Evolutionary conservation across 208 protist species (phyloP).

Genomic region (Trypanosoma rangeli): DNA sequence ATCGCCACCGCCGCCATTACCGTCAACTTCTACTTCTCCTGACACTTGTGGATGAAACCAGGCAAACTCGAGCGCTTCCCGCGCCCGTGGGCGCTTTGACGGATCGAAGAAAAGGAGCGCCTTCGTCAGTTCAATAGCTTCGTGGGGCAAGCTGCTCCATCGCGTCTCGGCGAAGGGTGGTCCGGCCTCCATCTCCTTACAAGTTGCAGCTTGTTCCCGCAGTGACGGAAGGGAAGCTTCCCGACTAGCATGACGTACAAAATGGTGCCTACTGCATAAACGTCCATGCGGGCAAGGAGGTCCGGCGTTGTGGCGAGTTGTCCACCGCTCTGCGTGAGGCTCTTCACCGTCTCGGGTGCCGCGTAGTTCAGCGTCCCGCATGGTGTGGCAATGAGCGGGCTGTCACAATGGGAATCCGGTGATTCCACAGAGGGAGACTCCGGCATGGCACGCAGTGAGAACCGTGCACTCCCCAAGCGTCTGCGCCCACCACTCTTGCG

Average conservation of each 20-base stretch:
- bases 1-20: neutral
- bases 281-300: conserved; percentile 67
- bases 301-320: conserved; percentile 64
- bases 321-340: conserved; percentile 40
- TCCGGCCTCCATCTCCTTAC: conserved; percentile 68
- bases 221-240: conserved; percentile 68
- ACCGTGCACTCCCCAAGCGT: conserved; percentile 8
- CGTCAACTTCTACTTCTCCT: neutral
- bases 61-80: conserved; percentile 51
- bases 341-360: conserved; percentile 81
- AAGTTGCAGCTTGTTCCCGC: conserved; percentile 62
- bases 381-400: conserved; percentile 78
- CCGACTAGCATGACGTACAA: conserved; percentile 85
- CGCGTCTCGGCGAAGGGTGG: conserved; percentile 56
- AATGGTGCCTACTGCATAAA: conserved; percentile 78
- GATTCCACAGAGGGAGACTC: conserved; percentile 34
- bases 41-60: conserved; percentile 47
- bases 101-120: conserved; percentile 62
- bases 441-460: conserved; percentile 1
- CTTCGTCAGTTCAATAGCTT: conserved; percentile 52
- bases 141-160: conserved; percentile 53
- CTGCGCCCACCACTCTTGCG: neutral
- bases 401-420: conserved; percentile 56
- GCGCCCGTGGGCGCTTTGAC: conserved; percentile 39
- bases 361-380: conserved; percentile 88